Base-by-base conservation (phyloP, 2,329 filamentous ascomycete genomes). In the Coniella lustricola region DNA sequence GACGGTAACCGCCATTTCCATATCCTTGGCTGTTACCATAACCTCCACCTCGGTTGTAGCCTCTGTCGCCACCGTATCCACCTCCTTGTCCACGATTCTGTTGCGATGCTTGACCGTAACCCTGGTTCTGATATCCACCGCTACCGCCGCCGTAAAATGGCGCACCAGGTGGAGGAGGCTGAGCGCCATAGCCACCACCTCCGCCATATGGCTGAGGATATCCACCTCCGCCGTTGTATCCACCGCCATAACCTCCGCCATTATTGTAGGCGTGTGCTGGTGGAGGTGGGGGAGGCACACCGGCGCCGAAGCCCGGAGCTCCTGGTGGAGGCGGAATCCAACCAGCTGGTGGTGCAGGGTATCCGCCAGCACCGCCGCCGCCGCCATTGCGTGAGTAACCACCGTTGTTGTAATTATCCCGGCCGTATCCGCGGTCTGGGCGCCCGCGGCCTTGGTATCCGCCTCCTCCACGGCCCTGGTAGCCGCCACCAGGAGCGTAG, bases 241-340 rank as follows among this genome's bases (percentile, higher is more conserved):
- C 49, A 29, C 49, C n/a, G n/a, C n/a, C 49, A 31, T 49, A 50
- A 12, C 47, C 47, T 42, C 47, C 50, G 49, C 50, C 42, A 35
- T 47, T 47, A 8, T 55, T 54, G n/a, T 55, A 53, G 12, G 46
- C 46, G 33, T 62, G 55, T n/a, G 61, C 63, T 7, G 64, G 62
- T 3, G 71, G 70, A n/a, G 72, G 71, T 18, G 73, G 72, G 3
- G 73, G 74, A 12, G 69, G 71, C 14, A 65, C 57, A 14, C 68
- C 68, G 20, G 62, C 58, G 3, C 67, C 69, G 54, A 74, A 75
- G 1, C 67, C 67, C 14, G 65, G 61, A 39, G 64, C 60, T 5
- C 72, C 71, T 32, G 72, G 72, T 13, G 71, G 68, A 7, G 72
- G 72, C 9, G 72, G 72, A 16, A 65, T 61, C 67, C 68, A 72